Evolutionary conservation across 495 filamentous ascomycete species (phyloP), one percentile per base, ranked within the genome.

Genomic region (Lasiosphaeria ovina): DNA sequence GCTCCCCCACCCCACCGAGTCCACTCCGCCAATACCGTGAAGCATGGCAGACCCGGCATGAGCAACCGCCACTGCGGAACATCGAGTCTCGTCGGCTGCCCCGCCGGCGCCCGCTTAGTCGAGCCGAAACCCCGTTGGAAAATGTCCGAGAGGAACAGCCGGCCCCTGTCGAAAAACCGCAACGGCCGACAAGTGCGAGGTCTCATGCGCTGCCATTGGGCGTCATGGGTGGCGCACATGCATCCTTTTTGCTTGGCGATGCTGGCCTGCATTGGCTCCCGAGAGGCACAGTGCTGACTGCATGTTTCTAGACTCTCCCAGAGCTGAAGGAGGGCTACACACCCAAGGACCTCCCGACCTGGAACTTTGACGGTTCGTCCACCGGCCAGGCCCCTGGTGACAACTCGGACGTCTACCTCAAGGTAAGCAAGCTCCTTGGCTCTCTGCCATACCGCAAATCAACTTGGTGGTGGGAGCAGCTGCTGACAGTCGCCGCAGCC

Each of bases 321-420:
- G 86, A 87, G 75, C 76, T 79, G 42, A 78, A 71, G 53, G 65
- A 71, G 56, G 63, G 66, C 45, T 74, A 77, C 69, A 76, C 72
- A 61, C 72, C 91, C 59, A 88, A 91, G 57, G 91, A 97, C 61
- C 91, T 98, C 60, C 91, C 93, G 61, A 91, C 96, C 76, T 98
- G 94, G 94, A 98, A 98, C 83, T 98, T 98, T 72, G 94, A 98
- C 73, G 94, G 94, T 74, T 96, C 91, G 57, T 97, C 92, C 17
- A 96, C 91, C 66, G 90, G 82, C 69, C 94, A 98, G 77, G 94
- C 94, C 56, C 91, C 92, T 36, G 91, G 93, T 72, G 90, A 93
- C 76, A 92, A 98, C 84, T 97, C 93, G 58, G 94, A 98, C 79
- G 88, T 98, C 85, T 97, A 96, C 83, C 89, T 98, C 62, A 58